These are phyloP conservation scores for Leptographium wingfieldii DNA, from an alignment of 2,329 filamentous ascomycete genomes.

Conservation along the genomic window DNA sequence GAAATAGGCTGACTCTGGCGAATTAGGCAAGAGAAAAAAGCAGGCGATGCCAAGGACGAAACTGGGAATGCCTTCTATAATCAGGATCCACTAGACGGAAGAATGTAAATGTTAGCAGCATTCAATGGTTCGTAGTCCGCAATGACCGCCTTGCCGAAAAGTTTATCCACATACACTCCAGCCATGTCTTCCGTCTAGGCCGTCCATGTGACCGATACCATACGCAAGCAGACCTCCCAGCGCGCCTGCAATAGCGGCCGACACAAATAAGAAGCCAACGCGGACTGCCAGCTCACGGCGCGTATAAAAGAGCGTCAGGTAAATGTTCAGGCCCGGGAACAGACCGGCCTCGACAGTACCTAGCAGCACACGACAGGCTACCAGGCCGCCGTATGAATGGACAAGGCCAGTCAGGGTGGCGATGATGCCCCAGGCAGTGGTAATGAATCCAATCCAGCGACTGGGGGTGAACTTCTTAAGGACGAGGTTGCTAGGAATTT, in stretches of 20 bases:
- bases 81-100: constrained; percentile 37
- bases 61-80: constrained; percentile 34
- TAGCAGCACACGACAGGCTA: constrained; percentile 57
- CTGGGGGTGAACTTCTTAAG: constrained; percentile 50
- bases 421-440: constrained; percentile 51
- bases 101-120: not conserved
- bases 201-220: constrained; percentile 61
- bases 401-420: constrained; percentile 59
- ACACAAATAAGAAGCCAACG: constrained; percentile 61
- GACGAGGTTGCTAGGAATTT: constrained; percentile 53
- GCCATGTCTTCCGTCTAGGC: constrained; percentile 46
- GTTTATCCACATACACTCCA: constrained; percentile 36
- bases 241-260: constrained; percentile 57
- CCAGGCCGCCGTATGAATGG: constrained; percentile 48
- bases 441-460: constrained; percentile 53
- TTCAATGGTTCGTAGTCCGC: not conserved
- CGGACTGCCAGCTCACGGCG: constrained; percentile 60
- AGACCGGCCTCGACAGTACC: constrained; percentile 57
- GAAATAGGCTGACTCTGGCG: constrained; percentile 48
- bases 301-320: constrained; percentile 66
- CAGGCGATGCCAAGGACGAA: constrained; percentile 41
- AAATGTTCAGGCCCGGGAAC: constrained; percentile 56
- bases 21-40: constrained; percentile 48
- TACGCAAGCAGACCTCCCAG: constrained; percentile 62
- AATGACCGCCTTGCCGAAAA: not conserved